Percentiles rank a stretch among this genome's conserved stretches.
These are phyloP conservation scores for Thelonectria rubi DNA, from an alignment of 2,329 filamentous ascomycete species.

Conservation along the genomic window DNA sequence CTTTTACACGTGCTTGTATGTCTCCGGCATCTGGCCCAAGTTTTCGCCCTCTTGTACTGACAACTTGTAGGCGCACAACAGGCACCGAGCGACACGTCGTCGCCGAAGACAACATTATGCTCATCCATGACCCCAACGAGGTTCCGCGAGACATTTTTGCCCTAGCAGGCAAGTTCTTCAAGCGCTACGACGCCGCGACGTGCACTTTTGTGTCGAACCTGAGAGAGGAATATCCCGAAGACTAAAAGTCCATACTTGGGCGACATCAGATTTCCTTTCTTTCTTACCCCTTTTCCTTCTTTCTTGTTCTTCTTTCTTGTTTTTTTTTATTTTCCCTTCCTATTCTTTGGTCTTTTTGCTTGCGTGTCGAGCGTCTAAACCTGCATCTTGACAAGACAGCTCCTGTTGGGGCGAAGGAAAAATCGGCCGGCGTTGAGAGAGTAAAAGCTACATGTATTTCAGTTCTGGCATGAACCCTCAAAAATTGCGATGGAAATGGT, in stretches of 20 bases:
- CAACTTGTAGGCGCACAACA: slow-evolving; percentile 43
- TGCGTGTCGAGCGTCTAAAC: background rate
- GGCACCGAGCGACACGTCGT: slow-evolving; percentile 48
- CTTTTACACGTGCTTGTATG: slow-evolving; percentile 84
- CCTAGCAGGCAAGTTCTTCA: slow-evolving; percentile 86
- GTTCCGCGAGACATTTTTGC: slow-evolving; percentile 68
- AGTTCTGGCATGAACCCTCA: background rate
- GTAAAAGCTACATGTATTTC: background rate
- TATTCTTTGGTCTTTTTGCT: background rate
- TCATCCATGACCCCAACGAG: slow-evolving; percentile 58
- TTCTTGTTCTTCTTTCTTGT: too few relatives aligned
- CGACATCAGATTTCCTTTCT: background rate
- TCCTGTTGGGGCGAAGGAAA: background rate
- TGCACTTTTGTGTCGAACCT: slow-evolving; percentile 84
- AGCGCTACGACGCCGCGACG: slow-evolving; percentile 75
- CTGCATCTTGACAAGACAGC: background rate
- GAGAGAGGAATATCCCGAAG: slow-evolving; percentile 84
- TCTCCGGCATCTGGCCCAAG: too few relatives aligned
- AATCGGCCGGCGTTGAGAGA: background rate
- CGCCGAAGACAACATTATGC: slow-evolving; percentile 79
- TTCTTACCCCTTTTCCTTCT: background rate
- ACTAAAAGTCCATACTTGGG: slow-evolving; percentile 59
- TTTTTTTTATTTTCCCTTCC: background rate
- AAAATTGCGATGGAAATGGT: background rate
- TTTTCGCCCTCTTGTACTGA: background rate